Evolutionary conservation across 73 alveolate species (phyloP).

Genomic region (Paramecium octaurelia): DNA sequence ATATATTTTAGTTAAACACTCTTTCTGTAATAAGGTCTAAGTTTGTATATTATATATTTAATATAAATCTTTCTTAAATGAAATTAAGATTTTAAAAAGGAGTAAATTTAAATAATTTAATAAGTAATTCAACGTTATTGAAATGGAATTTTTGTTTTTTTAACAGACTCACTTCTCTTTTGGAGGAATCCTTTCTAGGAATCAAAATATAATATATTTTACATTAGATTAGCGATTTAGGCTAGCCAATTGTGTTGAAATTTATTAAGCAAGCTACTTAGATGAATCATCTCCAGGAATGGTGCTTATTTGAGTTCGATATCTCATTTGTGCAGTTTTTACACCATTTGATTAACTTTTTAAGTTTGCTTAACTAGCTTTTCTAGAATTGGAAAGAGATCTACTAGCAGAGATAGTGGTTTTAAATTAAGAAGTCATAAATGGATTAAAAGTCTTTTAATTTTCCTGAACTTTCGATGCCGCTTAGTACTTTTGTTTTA

Average conservation of each 20-base stretch:
- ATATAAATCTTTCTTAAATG: background rate
- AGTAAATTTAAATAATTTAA: background rate
- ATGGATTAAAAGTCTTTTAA: background rate
- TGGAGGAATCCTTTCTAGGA: background rate
- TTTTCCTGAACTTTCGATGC: background rate
- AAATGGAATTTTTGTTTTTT: background rate
- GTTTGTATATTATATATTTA: too few relatives aligned
- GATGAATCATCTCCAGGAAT: background rate
- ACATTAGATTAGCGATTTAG: background rate
- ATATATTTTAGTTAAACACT: too few relatives aligned
- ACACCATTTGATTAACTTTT: background rate
- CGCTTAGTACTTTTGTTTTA: background rate
- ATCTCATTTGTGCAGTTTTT: background rate
- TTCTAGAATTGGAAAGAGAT: conserved; percentile 42
- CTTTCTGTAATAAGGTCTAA: too few relatives aligned
- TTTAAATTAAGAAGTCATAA: background rate
- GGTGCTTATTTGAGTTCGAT: background rate
- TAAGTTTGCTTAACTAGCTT: background rate
- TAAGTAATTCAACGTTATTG: background rate
- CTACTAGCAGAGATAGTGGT: background rate
- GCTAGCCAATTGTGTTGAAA: background rate
- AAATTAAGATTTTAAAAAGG: background rate
- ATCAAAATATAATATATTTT: background rate
- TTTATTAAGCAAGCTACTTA: background rate
- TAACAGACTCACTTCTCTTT: background rate